Evolutionary conservation across 805 yeast species (phyloP).

Genomic region (Metschnikowia kunwiensis): DNA sequence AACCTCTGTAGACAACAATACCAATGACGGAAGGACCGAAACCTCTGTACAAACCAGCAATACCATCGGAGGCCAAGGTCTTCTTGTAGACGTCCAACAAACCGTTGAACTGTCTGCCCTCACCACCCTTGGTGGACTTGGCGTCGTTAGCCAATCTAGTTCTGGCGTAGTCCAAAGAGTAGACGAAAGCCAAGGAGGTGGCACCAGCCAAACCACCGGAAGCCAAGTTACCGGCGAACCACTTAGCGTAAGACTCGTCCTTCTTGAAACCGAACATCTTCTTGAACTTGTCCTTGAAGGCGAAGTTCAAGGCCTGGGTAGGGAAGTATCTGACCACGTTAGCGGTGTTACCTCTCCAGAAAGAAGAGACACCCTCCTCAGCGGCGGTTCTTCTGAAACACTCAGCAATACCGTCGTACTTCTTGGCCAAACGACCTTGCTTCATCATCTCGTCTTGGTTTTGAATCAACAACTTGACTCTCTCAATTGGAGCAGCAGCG

Average conservation of each 20-base stretch:
- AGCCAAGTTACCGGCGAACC: conserved; percentile 98
- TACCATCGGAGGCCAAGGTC: conserved; percentile 93
- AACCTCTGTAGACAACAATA: conserved; percentile 98
- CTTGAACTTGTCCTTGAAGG: conserved; percentile 97
- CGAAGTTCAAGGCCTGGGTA: conserved; percentile 97
- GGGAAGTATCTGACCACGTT: conserved; percentile 99
- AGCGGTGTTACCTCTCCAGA: conserved; percentile 99
- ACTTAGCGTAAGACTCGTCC: conserved; percentile 86
- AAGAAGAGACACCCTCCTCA: conserved; percentile 86
- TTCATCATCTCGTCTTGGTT: conserved; percentile 98
- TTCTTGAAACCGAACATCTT: conserved; percentile 95
- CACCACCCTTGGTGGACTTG: conserved; percentile 79
- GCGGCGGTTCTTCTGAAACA: conserved; percentile 94
- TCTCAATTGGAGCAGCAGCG: conserved; percentile 96
- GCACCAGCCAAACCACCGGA: conserved; percentile 99
- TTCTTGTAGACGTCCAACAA: conserved; percentile 93
- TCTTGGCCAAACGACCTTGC: conserved; percentile 88
- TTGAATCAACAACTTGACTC: conserved; percentile 94
- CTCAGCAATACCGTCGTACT: conserved; percentile 87
- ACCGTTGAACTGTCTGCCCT: conserved; percentile 97
- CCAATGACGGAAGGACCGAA: conserved; percentile 98
- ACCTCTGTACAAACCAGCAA: conserved; percentile 99
- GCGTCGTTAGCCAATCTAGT: conserved; percentile 99
- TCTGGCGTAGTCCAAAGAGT: conserved; percentile 98
- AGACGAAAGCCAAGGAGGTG: conserved; percentile 86